Evolutionary conservation across 163 green algal species (phyloP), one percentile per base, ranked within the genome.

Genomic region (Chlorella variabilis): DNA sequence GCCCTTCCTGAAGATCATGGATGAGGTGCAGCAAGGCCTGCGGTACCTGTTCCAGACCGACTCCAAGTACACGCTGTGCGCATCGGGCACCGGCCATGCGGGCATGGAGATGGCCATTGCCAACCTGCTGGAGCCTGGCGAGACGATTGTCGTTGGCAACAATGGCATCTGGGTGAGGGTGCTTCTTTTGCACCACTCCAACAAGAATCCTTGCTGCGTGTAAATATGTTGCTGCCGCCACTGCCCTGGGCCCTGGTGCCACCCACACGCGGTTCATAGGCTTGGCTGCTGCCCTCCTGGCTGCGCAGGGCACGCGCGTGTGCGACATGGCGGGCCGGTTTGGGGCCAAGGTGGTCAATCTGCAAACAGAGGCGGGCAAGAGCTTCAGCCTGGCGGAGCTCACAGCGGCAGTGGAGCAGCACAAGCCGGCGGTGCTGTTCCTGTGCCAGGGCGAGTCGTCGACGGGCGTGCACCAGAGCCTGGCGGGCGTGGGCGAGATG

Each of bases 1-100:
- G 4, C 93, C 96, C 27, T 97, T 98, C 84, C 85, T 99, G 45
- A 94, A 95, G 83, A 97, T 98, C 82, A 98, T 98, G 93, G 94
- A 96, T 74, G 92, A 96, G 71, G 83, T 93, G 34, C 86, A 92
- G 76, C 83, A 91, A n/a, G 94, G 93, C 36, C 86, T 93, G 76
- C 74, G 84, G 13, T 98, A 98, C 86, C 34, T 93, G 3, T 95
- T 97, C 83, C 94, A 98, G 81, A 98, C 95, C 31, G 84, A 93
- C 56, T 93, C 88, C 84, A 90, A 91, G 76, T 96, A 98, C 91
- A 97, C 92, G 4, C 88, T 98, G n/a, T 82, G 66, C 61, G 68
- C 85, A n/a, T 66, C 49, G 29, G 70, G 70, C 75, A 85, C 83
- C 31, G 86, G 86, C 38, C 89, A 92, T 81, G 74, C 86, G 31